Percentiles rank a stretch among this genome's conserved stretches.
These are phyloP conservation scores for Neofusicoccum laricinum DNA, from an alignment of 2,329 filamentous ascomycete genomes.

Conservation along the genomic window DNA sequence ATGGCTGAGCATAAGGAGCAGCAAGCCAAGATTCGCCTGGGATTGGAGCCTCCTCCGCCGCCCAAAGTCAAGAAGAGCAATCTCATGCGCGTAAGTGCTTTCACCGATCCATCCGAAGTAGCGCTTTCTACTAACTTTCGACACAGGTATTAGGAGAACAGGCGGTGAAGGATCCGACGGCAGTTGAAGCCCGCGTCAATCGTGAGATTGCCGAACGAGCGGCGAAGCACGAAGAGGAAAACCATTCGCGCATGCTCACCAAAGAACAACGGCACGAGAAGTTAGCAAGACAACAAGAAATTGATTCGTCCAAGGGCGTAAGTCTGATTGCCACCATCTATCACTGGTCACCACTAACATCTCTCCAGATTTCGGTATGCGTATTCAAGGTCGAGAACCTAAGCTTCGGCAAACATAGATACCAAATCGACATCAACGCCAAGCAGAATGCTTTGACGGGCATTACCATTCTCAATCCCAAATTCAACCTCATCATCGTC, in stretches of 20 bases:
- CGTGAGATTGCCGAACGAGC: constrained; percentile 86
- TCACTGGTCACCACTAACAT: not conserved
- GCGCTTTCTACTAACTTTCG: constrained; percentile 41
- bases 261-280: constrained; percentile 88
- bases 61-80: constrained; percentile 98
- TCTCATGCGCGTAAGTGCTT: constrained; percentile 70
- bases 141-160: constrained; percentile 95
- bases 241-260: constrained; percentile 82
- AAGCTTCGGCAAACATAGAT: constrained; percentile 90
- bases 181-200: constrained; percentile 92
- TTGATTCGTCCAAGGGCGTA: constrained; percentile 83
- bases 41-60: constrained; percentile 82
- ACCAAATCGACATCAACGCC: constrained; percentile 88
- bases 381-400: constrained; percentile 89
- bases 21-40: constrained; percentile 91
- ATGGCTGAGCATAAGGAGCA: constrained; percentile 94
- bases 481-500: constrained; percentile 83
- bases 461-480: constrained; percentile 87
- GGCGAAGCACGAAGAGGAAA: constrained; percentile 71
- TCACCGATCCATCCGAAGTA: too few relatives aligned
- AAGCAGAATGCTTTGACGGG: constrained; percentile 85
- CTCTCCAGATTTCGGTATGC: constrained; percentile 48
- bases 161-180: constrained; percentile 92
- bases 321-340: constrained; percentile 33
- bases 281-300: constrained; percentile 75